Base-by-base conservation (phyloP, 202 grass and related monocot species). In the Schoenoplectus tabernaemontani region DNA sequence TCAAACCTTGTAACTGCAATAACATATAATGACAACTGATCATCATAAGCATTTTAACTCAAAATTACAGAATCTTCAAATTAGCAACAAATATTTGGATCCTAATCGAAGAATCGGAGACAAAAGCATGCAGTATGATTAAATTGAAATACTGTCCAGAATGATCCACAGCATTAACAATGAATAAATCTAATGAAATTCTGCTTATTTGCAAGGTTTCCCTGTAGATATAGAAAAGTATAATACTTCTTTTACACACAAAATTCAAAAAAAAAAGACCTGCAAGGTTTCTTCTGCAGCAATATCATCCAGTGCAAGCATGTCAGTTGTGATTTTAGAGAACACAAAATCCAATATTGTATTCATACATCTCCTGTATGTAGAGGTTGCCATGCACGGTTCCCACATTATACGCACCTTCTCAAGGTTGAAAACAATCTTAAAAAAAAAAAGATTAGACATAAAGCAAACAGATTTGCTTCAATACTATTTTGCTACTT, bases 371-470 rank as follows among this genome's bases (percentile, higher is more conserved):
- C 79, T 98, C 86, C 76, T 98, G 70, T 95, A 98, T 51, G 85
- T 86, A 83, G 88, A 91, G 61, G 68, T 84, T 46, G 84, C 88
- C 69, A 95, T 78, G 59, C 87, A 83, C 8, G 89, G 86, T 71
- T 92, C 88, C 95, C 95, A 95, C 88, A 98, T 92, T 75, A 95
- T 95, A 59, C 82, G 89, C 85, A 92, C 88, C 83, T 98, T 98
- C 78, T 92, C 95, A 71, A 95, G 61, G 88, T 94, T 89, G 79
- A 98, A 95, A 57, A 98, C 81, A 37, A 83, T 85, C 91, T 98
- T 54, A 81, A 73, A 59, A 63, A 78, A 7, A 78, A 16, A n/a
- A 41, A 12, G 5, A 43, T 77, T 22, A 82, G 50, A 60, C n/a
- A 57, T 65, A 66, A 62, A 82, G 39, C 42, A 79, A 44, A 62